phyloP scores from a whole-genome alignment of 495 filamentous ascomycete species.

The Aspergillus biplanus region DNA sequence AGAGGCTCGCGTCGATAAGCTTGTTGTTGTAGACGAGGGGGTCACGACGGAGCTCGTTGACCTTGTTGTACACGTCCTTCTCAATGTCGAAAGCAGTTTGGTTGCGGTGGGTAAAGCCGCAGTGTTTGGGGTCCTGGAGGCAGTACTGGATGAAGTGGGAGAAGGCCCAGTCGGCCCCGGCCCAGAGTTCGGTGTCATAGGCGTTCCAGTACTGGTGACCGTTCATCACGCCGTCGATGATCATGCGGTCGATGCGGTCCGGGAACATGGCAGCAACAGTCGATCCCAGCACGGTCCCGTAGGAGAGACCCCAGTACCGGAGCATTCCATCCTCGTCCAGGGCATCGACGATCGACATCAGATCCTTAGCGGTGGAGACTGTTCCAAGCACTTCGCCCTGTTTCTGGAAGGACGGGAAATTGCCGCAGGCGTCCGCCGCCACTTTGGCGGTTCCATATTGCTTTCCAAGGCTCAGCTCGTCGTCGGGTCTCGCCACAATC shows the following conservation, averaged over 20 bases:
- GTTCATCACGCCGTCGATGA: slow-evolving; percentile 47
- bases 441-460: slow-evolving; percentile 23
- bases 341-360: slow-evolving; percentile 48
- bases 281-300: slow-evolving; percentile 45
- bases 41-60: slow-evolving; percentile 31
- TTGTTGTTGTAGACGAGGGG: slow-evolving; percentile 26
- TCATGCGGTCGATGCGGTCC: slow-evolving; percentile 39
- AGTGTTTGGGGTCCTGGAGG: slow-evolving; percentile 29
- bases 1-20: slow-evolving; percentile 30
- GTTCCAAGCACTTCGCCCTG: slow-evolving; percentile 38
- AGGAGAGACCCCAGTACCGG: slow-evolving; percentile 51
- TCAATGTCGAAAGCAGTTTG: slow-evolving; percentile 39
- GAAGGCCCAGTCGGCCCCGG: slow-evolving; percentile 37
- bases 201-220: slow-evolving; percentile 38
- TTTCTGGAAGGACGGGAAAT: slow-evolving; percentile 13
- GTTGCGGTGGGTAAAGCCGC: slow-evolving; percentile 32
- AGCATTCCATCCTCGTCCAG: slow-evolving; percentile 48
- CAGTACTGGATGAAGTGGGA: slow-evolving; percentile 35
- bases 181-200: slow-evolving; percentile 24
- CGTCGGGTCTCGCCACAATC: slow-evolving; percentile 11
- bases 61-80: slow-evolving; percentile 29
- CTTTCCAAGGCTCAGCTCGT: slow-evolving; percentile 23
- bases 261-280: slow-evolving; percentile 47
- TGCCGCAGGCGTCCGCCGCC: slow-evolving; percentile 10
- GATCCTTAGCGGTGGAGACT: slow-evolving; percentile 43